Base-by-base conservation (phyloP, 306 rosid genomes). In the Senna tora region DNA sequence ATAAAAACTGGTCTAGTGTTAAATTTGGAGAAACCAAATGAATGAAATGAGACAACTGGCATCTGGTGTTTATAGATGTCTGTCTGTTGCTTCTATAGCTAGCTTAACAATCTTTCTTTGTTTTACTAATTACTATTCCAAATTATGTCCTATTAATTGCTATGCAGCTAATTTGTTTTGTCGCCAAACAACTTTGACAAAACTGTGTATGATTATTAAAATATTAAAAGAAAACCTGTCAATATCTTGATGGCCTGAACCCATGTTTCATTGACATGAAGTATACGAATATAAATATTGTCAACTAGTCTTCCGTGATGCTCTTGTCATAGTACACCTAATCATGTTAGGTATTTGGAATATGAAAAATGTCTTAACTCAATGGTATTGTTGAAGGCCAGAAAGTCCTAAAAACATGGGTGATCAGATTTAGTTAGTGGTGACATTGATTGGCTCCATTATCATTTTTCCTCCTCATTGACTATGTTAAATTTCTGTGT, bases 401-500 rank as follows among this genome's bases (percentile, higher is more conserved):
- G 4, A 10, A 42, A 2, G 3, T 10, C 47, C 3, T 42, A 47
- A 16, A 19, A 42, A 42, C 12, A 6, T 2, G 2, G 7, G 22
- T 30, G 45, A 20, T 72, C 45, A 34, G 52, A 46, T 81, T 81
- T 55, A 43, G 30, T 75, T 36, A n/a, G n/a, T 17, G 13, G 45
- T 49, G 72, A 15, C 53, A 42, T 54, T 56, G 21, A 62, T 53
- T 65, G 49, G 19, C 71, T 55, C 42, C 43, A 49, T 65, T 78
- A 34, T 53, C 55, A 42, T 66, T 42, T 7, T 43, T n/a, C 55
- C n/a, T 19, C 67, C 17, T n/a, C 54, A 52, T 77, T 58, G 63
- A 61, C 71, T 67, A 20, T 71, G 59, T 74, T 51, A 15, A 42
- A 19, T 52, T 67, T 41, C 71, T 61, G 56, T 72, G 54, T 46